These are phyloP conservation scores for Metschnikowia baotianmanensis DNA, from an alignment of 805 yeast species.

Conservation along the genomic window DNA sequence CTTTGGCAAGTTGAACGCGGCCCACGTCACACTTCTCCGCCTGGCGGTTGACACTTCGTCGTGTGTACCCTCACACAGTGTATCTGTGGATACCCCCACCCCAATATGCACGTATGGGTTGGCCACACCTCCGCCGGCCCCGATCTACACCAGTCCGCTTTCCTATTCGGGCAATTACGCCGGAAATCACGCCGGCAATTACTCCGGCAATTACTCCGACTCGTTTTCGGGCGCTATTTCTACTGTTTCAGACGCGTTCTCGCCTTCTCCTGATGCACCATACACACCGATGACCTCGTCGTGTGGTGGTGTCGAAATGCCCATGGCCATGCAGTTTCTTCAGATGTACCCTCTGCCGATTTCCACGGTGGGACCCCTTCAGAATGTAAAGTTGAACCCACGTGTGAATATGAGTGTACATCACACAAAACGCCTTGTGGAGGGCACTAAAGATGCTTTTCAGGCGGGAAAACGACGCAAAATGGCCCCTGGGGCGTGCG, in stretches of 20 bases:
- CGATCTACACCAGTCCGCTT: conserved; percentile 12
- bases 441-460: not conserved
- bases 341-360: conserved; percentile 13
- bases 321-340: conserved; percentile 2
- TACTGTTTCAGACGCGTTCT: conserved; percentile 5
- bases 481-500: conserved; percentile 4
- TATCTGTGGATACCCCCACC: not conserved
- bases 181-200: no score
- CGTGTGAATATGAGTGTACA: no score
- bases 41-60: conserved; percentile 3
- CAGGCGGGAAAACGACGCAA: conserved; percentile 4
- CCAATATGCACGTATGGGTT: not conserved
- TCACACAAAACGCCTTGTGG: no score
- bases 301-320: no score
- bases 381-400: no score
- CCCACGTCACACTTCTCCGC: conserved; percentile 7
- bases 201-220: no score
- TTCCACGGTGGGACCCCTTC: no score
- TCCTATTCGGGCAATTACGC: no score
- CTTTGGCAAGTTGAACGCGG: conserved; percentile 6
- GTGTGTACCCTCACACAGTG: not conserved
- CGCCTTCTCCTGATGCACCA: conserved; percentile 12
- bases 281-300: conserved; percentile 13
- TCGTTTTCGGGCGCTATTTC: no score
- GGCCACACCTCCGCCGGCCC: conserved; percentile 5